These are phyloP conservation scores for Paspalum vaginatum DNA, from an alignment of 176 grass and related monocot species.

Conservation along the genomic window DNA sequence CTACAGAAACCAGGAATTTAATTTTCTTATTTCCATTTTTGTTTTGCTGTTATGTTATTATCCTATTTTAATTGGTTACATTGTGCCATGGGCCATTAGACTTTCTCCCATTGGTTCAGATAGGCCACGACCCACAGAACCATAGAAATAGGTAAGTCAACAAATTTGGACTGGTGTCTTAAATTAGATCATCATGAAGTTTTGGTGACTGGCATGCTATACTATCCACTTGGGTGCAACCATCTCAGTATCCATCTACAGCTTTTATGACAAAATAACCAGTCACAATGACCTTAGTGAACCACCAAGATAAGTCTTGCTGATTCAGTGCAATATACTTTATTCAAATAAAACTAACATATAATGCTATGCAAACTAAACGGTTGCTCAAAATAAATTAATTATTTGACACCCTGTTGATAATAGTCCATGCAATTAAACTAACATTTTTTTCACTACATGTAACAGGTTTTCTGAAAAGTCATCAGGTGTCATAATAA, in stretches of 20 bases:
- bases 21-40: slow-evolving; percentile 30
- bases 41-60: not conserved
- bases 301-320: not conserved
- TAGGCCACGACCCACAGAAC: not conserved
- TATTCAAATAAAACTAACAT: not conserved
- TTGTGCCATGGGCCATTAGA: not conserved
- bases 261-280: not conserved
- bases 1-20: slow-evolving; percentile 15
- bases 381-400: not conserved
- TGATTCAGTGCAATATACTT: not conserved
- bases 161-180: not conserved
- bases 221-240: not conserved
- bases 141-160: not conserved
- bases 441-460: not conserved
- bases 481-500: not conserved
- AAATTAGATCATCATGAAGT: not conserved
- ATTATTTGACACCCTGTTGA: no score
- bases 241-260: not conserved
- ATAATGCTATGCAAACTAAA: slow-evolving; percentile 28
- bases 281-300: not conserved
- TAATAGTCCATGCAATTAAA: not conserved
- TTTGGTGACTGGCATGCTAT: not conserved
- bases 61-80: not conserved
- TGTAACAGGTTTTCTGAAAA: slow-evolving; percentile 24
- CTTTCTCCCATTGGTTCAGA: not conserved